These are phyloP conservation scores for Lumnitzera littorea DNA, from an alignment of 345 rosid species.

Conservation along the genomic window DNA sequence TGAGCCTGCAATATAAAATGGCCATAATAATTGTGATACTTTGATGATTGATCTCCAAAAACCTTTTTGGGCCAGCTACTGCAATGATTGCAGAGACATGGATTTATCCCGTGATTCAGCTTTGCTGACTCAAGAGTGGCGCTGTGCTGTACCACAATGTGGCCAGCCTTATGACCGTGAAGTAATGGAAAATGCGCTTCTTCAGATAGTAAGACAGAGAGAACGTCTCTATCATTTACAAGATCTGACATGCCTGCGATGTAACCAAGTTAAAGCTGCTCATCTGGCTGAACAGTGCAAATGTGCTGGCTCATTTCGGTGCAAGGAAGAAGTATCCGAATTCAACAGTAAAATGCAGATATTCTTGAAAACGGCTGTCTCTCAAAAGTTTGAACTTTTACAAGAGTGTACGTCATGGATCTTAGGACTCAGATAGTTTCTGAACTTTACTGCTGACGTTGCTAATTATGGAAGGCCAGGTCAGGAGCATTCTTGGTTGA, in stretches of 20 bases:
- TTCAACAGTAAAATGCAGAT: conserved; percentile 60
- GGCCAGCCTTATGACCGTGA: conserved; percentile 77
- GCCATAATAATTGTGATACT: not conserved
- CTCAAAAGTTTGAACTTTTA: conserved; percentile 56
- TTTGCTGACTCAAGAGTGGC: conserved; percentile 68
- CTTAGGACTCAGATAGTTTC: conserved; percentile 21
- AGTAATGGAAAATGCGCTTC: conserved; percentile 74
- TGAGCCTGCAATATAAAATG: no score
- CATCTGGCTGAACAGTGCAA: conserved; percentile 77
- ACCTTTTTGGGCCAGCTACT: conserved; percentile 48
- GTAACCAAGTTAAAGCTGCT: conserved; percentile 86
- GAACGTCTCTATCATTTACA: conserved; percentile 82
- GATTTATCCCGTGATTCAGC: conserved; percentile 73
- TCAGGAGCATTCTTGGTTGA: no score
- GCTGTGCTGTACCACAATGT: conserved; percentile 66
- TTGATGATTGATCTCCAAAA: not conserved
- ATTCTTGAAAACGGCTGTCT: conserved; percentile 52
- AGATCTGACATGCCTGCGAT: conserved; percentile 72
- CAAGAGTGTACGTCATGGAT: conserved; percentile 66
- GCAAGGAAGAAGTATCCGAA: conserved; percentile 64
- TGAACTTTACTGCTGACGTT: not conserved
- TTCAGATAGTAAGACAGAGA: conserved; percentile 75
- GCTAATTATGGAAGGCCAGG: no score
- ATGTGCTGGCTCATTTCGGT: conserved; percentile 72
- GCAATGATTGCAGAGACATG: conserved; percentile 88